Percentiles rank a stretch among this genome's conserved stretches.
Evolutionary conservation across 2,329 filamentous ascomycete genomes (phyloP).

Genomic region (Cryphonectria carpinicola): DNA sequence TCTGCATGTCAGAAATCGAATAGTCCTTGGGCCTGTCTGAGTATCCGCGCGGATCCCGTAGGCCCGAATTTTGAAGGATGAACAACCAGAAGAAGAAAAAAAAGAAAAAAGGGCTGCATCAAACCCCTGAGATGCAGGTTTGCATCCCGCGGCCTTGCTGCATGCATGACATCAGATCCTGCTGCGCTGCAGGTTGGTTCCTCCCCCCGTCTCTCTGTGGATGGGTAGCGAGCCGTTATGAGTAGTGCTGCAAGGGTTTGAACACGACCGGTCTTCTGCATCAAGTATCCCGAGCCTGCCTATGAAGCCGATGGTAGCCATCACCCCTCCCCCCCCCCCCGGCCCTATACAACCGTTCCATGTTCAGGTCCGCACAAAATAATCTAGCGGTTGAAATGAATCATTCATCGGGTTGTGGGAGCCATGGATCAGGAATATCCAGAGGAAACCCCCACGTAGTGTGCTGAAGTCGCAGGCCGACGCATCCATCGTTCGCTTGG

Average conservation of each 20-base stretch:
- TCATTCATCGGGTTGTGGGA: not conserved
- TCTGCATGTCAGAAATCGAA: not conserved
- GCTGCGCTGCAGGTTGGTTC: conserved; percentile 17
- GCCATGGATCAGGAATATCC: not conserved
- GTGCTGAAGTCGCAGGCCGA: not conserved
- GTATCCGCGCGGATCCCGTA: not conserved
- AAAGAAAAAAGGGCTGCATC: conserved; percentile 14
- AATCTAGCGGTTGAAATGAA: not conserved
- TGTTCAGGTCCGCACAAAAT: not conserved
- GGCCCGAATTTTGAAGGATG: not conserved
- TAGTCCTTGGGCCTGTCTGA: not conserved
- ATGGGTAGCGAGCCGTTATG: not conserved
- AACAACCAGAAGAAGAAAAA: too few species aligned
- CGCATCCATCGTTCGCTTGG: not conserved
- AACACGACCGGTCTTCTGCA: not conserved
- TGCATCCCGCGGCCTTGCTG: conserved; percentile 22
- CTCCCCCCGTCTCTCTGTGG: not conserved
- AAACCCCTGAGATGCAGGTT: conserved; percentile 22
- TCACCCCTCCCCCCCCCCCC: not conserved
- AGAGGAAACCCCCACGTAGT: conserved; percentile 2
- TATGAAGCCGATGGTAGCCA: conserved; percentile 23
- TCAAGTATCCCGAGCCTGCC: conserved; percentile 1
- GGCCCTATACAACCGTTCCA: not conserved
- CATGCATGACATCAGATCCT: conserved; percentile 33
- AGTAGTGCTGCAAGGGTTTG: not conserved